Evolutionary conservation across 495 filamentous ascomycete genomes (phyloP).

Genomic region (Jackrogersella minutella): DNA sequence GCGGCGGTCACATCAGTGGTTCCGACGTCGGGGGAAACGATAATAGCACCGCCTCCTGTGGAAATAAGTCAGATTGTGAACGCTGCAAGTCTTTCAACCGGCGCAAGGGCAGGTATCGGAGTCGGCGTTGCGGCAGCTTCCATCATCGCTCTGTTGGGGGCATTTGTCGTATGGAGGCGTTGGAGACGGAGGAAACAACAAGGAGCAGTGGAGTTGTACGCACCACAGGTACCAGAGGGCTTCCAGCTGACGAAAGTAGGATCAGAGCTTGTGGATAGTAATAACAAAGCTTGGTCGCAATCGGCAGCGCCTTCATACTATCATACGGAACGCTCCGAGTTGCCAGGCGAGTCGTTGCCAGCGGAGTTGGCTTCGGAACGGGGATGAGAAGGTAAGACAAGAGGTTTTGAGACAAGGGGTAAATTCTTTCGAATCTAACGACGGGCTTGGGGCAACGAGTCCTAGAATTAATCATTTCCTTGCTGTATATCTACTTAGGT

Average conservation of each 20-base stretch:
- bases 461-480: no score
- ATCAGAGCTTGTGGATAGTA: background rate
- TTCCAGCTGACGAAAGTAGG: background rate
- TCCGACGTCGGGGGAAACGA: no score
- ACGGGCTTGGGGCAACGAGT: no score
- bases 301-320: background rate
- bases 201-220: background rate
- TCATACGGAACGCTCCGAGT: background rate
- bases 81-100: background rate
- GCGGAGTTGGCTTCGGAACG: background rate
- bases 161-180: constrained; percentile 1
- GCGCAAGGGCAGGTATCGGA: background rate
- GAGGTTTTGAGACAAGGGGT: no score
- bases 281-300: background rate
- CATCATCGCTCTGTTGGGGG: background rate
- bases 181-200: background rate
- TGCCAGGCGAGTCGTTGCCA: background rate
- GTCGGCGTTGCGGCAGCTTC: background rate
- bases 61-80: background rate
- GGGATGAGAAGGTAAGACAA: background rate
- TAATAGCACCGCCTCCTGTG: no score
- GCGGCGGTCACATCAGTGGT: background rate
- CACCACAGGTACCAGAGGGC: background rate
- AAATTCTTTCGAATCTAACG: no score
- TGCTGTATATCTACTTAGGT: no score